Evolutionary conservation across 441 rosid species (phyloP).

Genomic region (Euphorbia schlechtendalii): DNA sequence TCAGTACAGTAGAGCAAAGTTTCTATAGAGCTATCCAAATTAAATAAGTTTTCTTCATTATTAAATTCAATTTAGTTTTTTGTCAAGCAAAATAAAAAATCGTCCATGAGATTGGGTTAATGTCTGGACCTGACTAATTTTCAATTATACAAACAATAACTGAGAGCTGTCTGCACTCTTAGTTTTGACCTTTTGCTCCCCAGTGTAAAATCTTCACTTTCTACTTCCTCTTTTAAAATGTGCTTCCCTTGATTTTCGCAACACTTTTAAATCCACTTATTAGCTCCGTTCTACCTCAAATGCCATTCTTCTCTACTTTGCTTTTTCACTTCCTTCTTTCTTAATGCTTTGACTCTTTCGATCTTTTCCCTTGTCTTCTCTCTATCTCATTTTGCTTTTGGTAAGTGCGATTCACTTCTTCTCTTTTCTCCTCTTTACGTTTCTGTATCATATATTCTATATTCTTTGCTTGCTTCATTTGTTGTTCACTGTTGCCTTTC

Average conservation of each 20-base stretch:
- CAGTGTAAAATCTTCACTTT: too few species aligned
- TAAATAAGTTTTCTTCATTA: too few species aligned
- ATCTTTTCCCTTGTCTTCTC: not conserved
- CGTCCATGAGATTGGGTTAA: too few species aligned
- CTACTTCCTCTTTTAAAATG: not conserved
- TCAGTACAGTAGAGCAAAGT: too few species aligned
- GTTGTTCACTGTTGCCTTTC: not conserved
- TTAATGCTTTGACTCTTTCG: conserved; percentile 6
- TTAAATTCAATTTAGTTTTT: too few species aligned
- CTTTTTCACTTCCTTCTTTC: not conserved
- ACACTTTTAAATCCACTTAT: not conserved
- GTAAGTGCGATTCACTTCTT: not conserved
- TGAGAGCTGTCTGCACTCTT: too few species aligned
- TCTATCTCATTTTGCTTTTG: not conserved
- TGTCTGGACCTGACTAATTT: too few species aligned
- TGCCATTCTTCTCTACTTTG: not conserved
- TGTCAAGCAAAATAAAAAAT: too few species aligned
- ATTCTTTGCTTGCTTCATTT: not conserved
- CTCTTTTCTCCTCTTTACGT: conserved; percentile 3
- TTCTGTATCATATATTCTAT: not conserved
- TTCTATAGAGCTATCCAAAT: too few species aligned
- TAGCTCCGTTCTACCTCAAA: not conserved
- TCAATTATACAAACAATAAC: too few species aligned
- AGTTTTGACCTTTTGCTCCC: too few species aligned
- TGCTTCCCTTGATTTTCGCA: not conserved